These are phyloP conservation scores for Cokeromyces recurvatus DNA, from an alignment of 371 early-diverging fungal species.

Conservation along the genomic window DNA sequence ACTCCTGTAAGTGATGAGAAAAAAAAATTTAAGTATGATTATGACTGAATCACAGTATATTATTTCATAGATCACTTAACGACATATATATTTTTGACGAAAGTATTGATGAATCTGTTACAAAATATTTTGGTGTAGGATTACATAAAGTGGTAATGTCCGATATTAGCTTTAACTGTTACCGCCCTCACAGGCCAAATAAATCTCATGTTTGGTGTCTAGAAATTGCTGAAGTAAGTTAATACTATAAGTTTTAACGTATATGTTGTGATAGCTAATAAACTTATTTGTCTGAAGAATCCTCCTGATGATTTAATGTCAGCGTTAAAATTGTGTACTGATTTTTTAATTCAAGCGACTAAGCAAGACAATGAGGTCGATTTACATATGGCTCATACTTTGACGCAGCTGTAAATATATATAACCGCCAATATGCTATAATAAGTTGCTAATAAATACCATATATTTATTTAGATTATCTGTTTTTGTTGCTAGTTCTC, in stretches of 20 bases:
- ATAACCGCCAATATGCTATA: constrained; percentile 12
- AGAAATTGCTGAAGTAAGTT: constrained; percentile 15
- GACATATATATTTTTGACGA: constrained; percentile 16
- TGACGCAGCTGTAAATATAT: constrained; percentile 15
- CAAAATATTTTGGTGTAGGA: constrained; percentile 13
- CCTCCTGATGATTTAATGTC: constrained; percentile 14
- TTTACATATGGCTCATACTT: constrained; percentile 14
- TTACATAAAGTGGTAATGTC: constrained; percentile 11
- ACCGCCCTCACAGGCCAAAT: constrained; percentile 15
- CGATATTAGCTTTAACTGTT: constrained; percentile 7
- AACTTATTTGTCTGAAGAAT: constrained; percentile 14
- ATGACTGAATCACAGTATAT: constrained; percentile 12
- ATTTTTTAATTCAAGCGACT: constrained; percentile 14
- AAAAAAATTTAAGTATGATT: constrained; percentile 11
- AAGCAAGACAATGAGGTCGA: constrained; percentile 12
- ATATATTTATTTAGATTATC: constrained; percentile 14
- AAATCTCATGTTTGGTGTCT: constrained; percentile 12
- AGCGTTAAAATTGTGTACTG: constrained; percentile 13
- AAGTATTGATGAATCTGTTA: constrained; percentile 10
- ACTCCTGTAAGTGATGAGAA: constrained; percentile 16
- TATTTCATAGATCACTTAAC: constrained; percentile 14
- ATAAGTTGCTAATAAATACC: constrained; percentile 14
- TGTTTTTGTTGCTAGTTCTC: constrained; percentile 13
- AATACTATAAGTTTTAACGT: constrained; percentile 13
- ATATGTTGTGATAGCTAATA: constrained; percentile 14